phyloP scores from a whole-genome alignment of 164 flowering plant species.

The Buxus sempervirens region DNA sequence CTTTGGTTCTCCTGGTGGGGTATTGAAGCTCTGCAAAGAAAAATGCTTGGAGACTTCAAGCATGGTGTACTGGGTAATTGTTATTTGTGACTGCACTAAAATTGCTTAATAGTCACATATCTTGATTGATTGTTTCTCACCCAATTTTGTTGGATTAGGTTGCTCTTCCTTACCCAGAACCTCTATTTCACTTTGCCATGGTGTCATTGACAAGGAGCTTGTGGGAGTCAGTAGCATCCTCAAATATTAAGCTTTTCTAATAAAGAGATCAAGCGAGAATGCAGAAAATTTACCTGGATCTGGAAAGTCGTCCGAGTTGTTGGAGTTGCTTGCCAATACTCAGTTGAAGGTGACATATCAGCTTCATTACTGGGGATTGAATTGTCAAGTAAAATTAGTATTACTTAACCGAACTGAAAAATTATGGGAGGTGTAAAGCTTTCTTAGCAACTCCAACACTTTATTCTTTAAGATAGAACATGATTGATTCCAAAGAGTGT shows the following conservation, averaged over 20 bases:
- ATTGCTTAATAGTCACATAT: background rate
- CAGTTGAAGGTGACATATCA: constrained; percentile 73
- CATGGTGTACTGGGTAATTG: constrained; percentile 65
- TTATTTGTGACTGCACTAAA: no score
- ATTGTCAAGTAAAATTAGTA: constrained; percentile 36
- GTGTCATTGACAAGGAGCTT: constrained; percentile 73
- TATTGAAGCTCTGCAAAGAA: constrained; percentile 67
- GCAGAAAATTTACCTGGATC: constrained; percentile 71
- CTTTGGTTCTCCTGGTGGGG: constrained; percentile 61
- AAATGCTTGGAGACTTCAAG: constrained; percentile 70
- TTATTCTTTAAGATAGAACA: no score
- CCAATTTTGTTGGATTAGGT: constrained; percentile 37
- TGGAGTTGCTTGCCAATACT: constrained; percentile 51
- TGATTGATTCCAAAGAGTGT: no score
- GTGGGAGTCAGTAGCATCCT: constrained; percentile 55
- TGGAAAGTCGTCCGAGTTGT: constrained; percentile 42
- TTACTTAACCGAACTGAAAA: no score
- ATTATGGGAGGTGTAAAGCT: no score
- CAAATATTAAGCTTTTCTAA: constrained; percentile 81
- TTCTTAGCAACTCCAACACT: no score
- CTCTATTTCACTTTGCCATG: constrained; percentile 78
- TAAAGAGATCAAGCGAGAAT: constrained; percentile 86
- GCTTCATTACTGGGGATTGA: constrained; percentile 76
- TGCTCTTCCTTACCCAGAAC: constrained; percentile 66
- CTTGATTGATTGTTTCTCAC: background rate